Evolutionary conservation across 495 filamentous ascomycete genomes (phyloP).

Genomic region (Talaromyces borbonicus): DNA sequence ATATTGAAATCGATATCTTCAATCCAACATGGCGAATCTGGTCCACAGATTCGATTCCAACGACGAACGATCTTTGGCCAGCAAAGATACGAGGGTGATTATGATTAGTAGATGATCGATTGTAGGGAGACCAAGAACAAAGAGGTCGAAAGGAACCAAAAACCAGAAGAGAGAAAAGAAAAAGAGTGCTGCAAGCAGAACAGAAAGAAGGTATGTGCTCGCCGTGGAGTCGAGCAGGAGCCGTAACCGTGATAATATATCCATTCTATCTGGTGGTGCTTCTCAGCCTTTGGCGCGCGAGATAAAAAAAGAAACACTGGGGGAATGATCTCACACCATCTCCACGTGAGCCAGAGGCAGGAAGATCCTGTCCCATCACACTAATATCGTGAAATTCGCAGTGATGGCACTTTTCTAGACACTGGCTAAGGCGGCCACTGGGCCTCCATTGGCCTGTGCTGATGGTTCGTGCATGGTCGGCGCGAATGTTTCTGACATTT

Average conservation of each 20-base stretch:
- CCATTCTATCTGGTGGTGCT: neutral
- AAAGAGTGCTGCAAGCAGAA: slow-evolving; percentile 12
- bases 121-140: slow-evolving; percentile 11
- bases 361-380: no score
- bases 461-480: slow-evolving; percentile 1
- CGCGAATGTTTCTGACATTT: neutral
- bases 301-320: slow-evolving; percentile 3
- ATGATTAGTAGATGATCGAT: slow-evolving; percentile 8
- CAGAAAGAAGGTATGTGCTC: slow-evolving; percentile 13
- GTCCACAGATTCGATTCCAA: slow-evolving; percentile 27
- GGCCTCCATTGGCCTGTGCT: slow-evolving; percentile 3
- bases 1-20: slow-evolving; percentile 26
- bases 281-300: no score
- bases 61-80: slow-evolving; percentile 21
- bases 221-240: slow-evolving; percentile 12
- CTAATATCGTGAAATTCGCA: no score
- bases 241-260: slow-evolving; percentile 19
- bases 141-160: slow-evolving; percentile 12
- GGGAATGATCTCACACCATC: neutral
- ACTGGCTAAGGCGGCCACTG: neutral
- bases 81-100: slow-evolving; percentile 19
- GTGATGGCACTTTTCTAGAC: neutral
- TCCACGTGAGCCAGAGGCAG: neutral
- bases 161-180: slow-evolving; percentile 10
- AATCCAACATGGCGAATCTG: slow-evolving; percentile 27